Conservation (phyloP, 805 yeast genomes). For the Ogataea naganishii region DNA sequence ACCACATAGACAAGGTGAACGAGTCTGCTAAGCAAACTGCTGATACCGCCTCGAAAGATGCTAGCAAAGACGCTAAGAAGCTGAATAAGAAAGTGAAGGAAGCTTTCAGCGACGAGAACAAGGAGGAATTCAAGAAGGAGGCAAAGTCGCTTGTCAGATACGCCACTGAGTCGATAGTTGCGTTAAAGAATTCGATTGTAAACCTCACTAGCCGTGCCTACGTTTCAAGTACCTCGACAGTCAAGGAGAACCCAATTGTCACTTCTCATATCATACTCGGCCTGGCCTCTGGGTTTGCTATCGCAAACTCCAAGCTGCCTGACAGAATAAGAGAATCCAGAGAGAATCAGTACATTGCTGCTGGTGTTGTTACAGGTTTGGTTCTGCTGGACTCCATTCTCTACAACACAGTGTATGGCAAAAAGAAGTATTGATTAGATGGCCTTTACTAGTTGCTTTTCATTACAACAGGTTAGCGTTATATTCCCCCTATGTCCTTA, state of each 20-base stretch:
- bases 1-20: slow-evolving; percentile 1
- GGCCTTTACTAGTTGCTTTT: too few relatives aligned
- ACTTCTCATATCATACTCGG: slow-evolving; percentile 29
- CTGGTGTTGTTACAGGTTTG: slow-evolving; percentile 2
- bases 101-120: background rate
- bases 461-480: too few relatives aligned
- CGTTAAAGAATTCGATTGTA: background rate
- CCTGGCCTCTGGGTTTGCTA: slow-evolving; percentile 23
- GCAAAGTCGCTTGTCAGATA: slow-evolving; percentile 1
- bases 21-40: too few relatives aligned
- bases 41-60: slow-evolving; percentile 10
- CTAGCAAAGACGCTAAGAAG: slow-evolving; percentile 4
- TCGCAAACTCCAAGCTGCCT: slow-evolving; percentile 9
- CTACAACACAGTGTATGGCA: slow-evolving; percentile 1
- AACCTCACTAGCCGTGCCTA: background rate
- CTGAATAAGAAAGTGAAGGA: slow-evolving; percentile 1
- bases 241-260: slow-evolving; percentile 26
- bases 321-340: background rate
- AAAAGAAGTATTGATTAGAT: background rate
- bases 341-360: slow-evolving; percentile 2
- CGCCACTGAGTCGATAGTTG: background rate
- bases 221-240: background rate
- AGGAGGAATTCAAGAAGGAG: background rate
- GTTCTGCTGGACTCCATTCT: slow-evolving; percentile 1
- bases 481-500: too few relatives aligned